These are phyloP conservation scores for Russula foetens DNA, from an alignment of 768 basidiomycete genomes.

Conservation along the genomic window DNA sequence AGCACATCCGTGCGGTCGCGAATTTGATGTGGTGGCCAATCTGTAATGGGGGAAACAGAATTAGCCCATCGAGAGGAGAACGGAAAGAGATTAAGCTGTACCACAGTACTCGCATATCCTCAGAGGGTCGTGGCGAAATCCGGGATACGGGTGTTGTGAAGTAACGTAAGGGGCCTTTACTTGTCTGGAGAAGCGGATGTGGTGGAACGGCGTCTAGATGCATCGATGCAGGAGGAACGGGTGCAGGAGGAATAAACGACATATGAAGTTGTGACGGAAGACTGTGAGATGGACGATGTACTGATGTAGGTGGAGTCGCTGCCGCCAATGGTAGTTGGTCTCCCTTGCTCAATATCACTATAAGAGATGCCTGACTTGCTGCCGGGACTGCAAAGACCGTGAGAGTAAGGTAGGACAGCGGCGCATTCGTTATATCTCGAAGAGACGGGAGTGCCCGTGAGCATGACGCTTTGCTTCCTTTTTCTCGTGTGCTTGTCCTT, in stretches of 20 bases:
- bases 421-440: conserved; percentile 3
- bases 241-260: conserved; percentile 5
- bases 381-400: conserved; percentile 3
- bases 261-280: conserved; percentile 7
- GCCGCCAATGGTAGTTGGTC: not conserved
- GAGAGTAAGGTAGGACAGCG: conserved; percentile 6
- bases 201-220: not conserved
- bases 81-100: not conserved
- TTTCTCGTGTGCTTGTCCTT: too few species aligned
- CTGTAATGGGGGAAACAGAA: not conserved
- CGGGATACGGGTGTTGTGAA: not conserved
- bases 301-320: conserved; percentile 15
- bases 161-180: not conserved
- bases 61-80: not conserved
- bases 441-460: too few species aligned
- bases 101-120: conserved; percentile 11
- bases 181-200: not conserved
- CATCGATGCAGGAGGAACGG: conserved; percentile 1
- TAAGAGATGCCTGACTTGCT: conserved; percentile 12
- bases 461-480: conserved; percentile 9
- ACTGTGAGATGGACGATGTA: conserved; percentile 14
- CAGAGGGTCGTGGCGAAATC: conserved; percentile 3
- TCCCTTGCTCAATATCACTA: conserved; percentile 14
- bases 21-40: conserved; percentile 13
- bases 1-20: conserved; percentile 20